Conservation (phyloP, 306 rosid species). For the Luffa acutangula region DNA sequence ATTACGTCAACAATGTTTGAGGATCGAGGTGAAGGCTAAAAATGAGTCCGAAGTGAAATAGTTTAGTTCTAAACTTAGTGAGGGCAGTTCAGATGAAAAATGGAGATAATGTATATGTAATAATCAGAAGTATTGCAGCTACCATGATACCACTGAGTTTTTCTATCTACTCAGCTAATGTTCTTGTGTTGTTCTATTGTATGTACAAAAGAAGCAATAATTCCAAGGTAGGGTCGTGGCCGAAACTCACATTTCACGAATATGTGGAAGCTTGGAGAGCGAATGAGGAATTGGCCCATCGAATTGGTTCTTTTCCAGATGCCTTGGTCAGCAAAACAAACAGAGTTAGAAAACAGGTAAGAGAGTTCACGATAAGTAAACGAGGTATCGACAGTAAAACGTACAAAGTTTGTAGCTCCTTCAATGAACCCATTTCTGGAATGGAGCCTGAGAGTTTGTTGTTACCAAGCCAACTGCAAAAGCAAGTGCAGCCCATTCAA, state of each 20-base stretch:
- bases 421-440: conserved; percentile 50
- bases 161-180: background rate
- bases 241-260: conserved; percentile 55
- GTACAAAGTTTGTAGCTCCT: conserved; percentile 55
- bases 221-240: background rate
- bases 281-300: conserved; percentile 59
- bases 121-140: background rate
- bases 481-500: conserved; percentile 12
- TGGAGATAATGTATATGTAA: background rate
- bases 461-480: conserved; percentile 57
- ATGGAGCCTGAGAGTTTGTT: conserved; percentile 61
- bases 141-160: background rate
- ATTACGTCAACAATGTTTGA: background rate
- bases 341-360: background rate
- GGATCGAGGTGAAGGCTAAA: background rate
- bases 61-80: background rate
- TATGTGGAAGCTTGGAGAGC: conserved; percentile 30
- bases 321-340: conserved; percentile 34
- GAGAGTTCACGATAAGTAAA: background rate
- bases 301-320: conserved; percentile 68
- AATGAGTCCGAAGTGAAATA: background rate
- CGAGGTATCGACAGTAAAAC: conserved; percentile 1
- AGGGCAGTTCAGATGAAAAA: background rate
- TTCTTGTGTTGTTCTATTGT: background rate
- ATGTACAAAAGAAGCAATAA: background rate